Base-by-base conservation (phyloP, 1,284 basidiomycete species). In the Ganoderma sinense region DNA sequence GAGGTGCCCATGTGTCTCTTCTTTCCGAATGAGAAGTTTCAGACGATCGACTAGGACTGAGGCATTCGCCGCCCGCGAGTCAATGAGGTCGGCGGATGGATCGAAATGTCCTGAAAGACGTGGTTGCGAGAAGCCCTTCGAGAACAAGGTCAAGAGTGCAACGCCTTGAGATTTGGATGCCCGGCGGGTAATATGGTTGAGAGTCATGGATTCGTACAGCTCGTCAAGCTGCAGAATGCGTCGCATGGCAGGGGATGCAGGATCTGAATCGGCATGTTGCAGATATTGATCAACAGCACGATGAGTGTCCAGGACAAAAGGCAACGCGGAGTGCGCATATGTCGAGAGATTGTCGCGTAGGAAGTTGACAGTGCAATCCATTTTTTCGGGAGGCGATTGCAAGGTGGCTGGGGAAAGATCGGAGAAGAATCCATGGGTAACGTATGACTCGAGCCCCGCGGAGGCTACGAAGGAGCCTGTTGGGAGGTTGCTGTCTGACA, bases 131-230 rank as follows among this genome's bases (percentile, higher is more conserved):
- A 98, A 92, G 0, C 95, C 94, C 75, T 92, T 94, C 14, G 92
- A 85, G 81, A 94, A 97, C 4, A 99, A 86, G 0, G 96, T 95
- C 40, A 99, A 88, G 48, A 99, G 88, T 1, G 97, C 98, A 8
- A 96, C 91, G 0, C 98, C 97, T 80, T 99, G 98, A 2, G 97
- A 89, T 71, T 89, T 93, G 23, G 95, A 97, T 23, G 97, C 96
- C 20, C 98, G 86, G 39, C 94, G 85, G 2, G 94, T 88, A 70
- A 98, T 92, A 78, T 97, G 95, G 76, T 97, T 98, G 58, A 98
- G 88, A 0, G 94, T 93, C 85, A 95, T 94, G 11, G 89, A 80
- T 65, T 99, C 95, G 81, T 97, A 97, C 29, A 94, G 84, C 14
- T 86, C 83, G 76, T 99, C 97, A 33, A 97, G 81, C 20, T 82